Conservation (phyloP, 2,329 filamentous ascomycete genomes). For the Colletotrichum karsti region DNA sequence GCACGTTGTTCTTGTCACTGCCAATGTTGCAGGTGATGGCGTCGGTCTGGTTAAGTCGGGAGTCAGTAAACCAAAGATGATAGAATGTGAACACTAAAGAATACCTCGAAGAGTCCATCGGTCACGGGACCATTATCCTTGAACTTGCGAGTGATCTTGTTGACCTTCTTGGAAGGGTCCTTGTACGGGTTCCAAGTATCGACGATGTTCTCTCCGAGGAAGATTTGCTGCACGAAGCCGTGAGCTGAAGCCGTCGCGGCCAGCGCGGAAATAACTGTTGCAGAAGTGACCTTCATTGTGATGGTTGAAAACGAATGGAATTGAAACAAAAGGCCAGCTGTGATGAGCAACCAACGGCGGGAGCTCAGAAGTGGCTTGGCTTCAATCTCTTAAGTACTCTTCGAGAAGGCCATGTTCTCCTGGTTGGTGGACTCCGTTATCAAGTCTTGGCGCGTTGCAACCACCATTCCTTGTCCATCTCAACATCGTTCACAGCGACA, state of each 20-base stretch:
- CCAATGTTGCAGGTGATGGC: constrained; percentile 48
- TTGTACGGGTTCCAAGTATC: constrained; percentile 39
- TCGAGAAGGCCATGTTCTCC: background rate
- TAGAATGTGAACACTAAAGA: too few relatives aligned
- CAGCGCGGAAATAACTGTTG: constrained; percentile 18
- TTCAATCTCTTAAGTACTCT: background rate
- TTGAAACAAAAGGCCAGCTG: background rate
- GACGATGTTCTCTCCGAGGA: constrained; percentile 32
- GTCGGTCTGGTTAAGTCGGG: constrained; percentile 30
- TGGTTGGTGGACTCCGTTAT: background rate
- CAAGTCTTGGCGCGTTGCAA: constrained; percentile 8
- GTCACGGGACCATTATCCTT: constrained; percentile 38
- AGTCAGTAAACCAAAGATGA: background rate
- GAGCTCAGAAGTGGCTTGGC: rapidly evolving
- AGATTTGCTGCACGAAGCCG: constrained; percentile 24
- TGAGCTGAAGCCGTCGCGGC: constrained; percentile 27
- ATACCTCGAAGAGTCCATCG: constrained; percentile 32
- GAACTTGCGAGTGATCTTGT: constrained; percentile 35
- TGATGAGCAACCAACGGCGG: background rate
- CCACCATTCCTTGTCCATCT: background rate
- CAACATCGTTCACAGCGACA: background rate
- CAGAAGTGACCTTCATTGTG: background rate
- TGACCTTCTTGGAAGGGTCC: constrained; percentile 36
- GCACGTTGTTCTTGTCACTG: constrained; percentile 50
- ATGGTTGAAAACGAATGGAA: background rate